Evolutionary conservation across 176 grass and related monocot genomes (phyloP).

Genomic region (Aegilops umbellulata): DNA sequence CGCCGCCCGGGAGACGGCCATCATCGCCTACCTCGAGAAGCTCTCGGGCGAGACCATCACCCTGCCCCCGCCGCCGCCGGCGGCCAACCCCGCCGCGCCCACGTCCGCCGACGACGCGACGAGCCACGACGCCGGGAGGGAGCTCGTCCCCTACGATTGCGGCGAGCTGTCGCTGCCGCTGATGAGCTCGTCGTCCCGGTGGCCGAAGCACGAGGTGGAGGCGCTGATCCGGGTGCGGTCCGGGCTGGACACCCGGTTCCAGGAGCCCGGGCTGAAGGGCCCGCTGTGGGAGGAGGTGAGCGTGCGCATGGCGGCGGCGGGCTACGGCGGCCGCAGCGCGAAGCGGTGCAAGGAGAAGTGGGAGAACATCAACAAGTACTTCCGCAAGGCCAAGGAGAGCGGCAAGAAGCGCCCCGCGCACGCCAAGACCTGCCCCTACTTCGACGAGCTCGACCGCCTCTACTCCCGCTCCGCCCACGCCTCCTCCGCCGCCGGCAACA

Average conservation of each 20-base stretch:
- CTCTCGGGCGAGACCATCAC: conserved; percentile 65
- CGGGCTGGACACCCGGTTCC: conserved; percentile 73
- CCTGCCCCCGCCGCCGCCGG: conserved; percentile 42
- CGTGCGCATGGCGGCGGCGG: conserved; percentile 64
- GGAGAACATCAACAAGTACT: conserved; percentile 99
- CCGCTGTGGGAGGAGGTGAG: conserved; percentile 98
- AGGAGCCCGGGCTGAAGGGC: conserved; percentile 85
- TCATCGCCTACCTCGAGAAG: conserved; percentile 83
- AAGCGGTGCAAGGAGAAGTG: conserved; percentile 99
- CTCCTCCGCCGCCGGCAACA: not conserved
- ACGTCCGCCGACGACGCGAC: not conserved
- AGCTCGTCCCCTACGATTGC: conserved; percentile 27
- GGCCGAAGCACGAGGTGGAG: conserved; percentile 93
- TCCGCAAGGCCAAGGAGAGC: conserved; percentile 85
- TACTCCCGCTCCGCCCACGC: conserved; percentile 50
- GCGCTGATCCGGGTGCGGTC: conserved; percentile 72
- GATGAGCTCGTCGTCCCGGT: conserved; percentile 46
- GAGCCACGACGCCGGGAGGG: conserved; percentile 29
- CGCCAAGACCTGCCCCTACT: conserved; percentile 91
- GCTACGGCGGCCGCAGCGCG: conserved; percentile 59
- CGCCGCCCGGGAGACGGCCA: conserved; percentile 70
- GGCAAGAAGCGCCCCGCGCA: conserved; percentile 71
- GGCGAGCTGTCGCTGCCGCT: conserved; percentile 5
- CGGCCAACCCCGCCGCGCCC: not conserved
- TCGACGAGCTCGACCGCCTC: conserved; percentile 75